Evolutionary conservation across 1,284 basidiomycete species (phyloP).

Genomic region (Apiotrichum laibachii): DNA sequence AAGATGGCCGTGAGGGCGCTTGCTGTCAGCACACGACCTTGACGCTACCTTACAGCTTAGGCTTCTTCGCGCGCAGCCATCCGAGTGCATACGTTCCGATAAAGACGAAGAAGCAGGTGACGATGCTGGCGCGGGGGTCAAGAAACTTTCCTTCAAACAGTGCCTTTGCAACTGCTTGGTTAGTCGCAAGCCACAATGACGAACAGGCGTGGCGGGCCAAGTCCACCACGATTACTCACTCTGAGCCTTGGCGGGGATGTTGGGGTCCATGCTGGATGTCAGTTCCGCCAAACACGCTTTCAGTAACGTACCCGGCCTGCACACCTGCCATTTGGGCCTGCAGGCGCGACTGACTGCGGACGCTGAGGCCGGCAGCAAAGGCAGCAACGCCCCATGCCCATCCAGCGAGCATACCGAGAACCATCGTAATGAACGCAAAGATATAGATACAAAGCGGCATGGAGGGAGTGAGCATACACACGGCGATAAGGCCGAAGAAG

Average conservation of each 20-base stretch:
- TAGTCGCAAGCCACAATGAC: too few species aligned
- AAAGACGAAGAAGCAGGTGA: conserved; percentile 70
- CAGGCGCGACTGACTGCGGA: conserved; percentile 56
- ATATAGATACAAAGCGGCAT: conserved; percentile 45
- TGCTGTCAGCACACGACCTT: conserved; percentile 2
- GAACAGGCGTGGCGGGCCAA: too few species aligned
- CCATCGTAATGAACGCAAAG: conserved; percentile 55
- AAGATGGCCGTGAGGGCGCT: conserved; percentile 59
- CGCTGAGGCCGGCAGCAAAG: conserved; percentile 65
- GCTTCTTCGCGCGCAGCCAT: conserved; percentile 60
- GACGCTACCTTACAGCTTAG: conserved; percentile 55
- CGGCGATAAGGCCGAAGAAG: conserved; percentile 42
- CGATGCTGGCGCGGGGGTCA: conserved; percentile 58
- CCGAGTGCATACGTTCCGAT: conserved; percentile 64
- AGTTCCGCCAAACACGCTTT: neutral
- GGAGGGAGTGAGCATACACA: conserved; percentile 44
- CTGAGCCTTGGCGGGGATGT: conserved; percentile 57
- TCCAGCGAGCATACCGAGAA: conserved; percentile 63
- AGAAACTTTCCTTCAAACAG: conserved; percentile 68
- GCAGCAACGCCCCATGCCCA: conserved; percentile 73
- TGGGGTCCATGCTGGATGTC: conserved; percentile 52
- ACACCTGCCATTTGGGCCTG: neutral
- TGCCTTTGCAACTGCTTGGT: conserved; percentile 48
- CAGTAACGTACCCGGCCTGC: neutral
- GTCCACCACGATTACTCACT: conserved; percentile 29